Percentiles rank a stretch among this genome's conserved stretches.
These are phyloP conservation scores for Rubia yunnanensis DNA, from an alignment of 257 asterid species.

Conservation along the genomic window DNA sequence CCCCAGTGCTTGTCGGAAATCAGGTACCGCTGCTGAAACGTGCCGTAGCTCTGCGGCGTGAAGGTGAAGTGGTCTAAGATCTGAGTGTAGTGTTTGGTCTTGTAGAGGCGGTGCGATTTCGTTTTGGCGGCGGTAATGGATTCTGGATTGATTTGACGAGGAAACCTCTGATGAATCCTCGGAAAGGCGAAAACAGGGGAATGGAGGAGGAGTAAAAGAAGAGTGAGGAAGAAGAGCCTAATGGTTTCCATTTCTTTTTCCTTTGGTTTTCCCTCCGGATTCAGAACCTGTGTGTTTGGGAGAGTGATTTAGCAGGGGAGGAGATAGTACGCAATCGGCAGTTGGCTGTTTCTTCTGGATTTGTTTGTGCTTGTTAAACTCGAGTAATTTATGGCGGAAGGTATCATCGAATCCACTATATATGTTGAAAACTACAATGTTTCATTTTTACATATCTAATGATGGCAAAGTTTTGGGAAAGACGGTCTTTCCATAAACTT, in stretches of 20 bases:
- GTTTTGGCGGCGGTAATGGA: slow-evolving; percentile 5
- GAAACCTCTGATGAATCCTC: slow-evolving; percentile 13
- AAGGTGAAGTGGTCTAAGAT: slow-evolving; percentile 77
- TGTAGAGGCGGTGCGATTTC: slow-evolving; percentile 18
- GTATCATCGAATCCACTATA: too few species aligned
- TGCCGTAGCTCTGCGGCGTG: slow-evolving; percentile 56
- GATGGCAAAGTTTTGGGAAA: too few species aligned
- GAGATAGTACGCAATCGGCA: not conserved
- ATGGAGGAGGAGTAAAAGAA: not conserved
- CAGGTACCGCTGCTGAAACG: slow-evolving; percentile 74
- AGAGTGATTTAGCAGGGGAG: not conserved
- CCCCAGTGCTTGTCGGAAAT: slow-evolving; percentile 64
- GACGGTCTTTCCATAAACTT: too few species aligned
- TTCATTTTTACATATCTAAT: too few species aligned
- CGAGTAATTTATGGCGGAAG: too few species aligned
- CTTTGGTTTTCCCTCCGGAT: not conserved
- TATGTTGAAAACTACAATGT: too few species aligned
- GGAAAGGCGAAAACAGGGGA: slow-evolving; percentile 6
- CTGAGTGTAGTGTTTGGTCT: slow-evolving; percentile 61
- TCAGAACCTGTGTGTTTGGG: not conserved
- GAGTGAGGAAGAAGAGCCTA: not conserved
- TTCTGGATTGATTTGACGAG: slow-evolving; percentile 28
- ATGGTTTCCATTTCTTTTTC: not conserved
- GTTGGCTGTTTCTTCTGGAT: not conserved
- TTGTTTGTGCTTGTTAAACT: not conserved